These are phyloP conservation scores for Trifolium fragiferum DNA, from an alignment of 306 rosid genomes.

Conservation along the genomic window DNA sequence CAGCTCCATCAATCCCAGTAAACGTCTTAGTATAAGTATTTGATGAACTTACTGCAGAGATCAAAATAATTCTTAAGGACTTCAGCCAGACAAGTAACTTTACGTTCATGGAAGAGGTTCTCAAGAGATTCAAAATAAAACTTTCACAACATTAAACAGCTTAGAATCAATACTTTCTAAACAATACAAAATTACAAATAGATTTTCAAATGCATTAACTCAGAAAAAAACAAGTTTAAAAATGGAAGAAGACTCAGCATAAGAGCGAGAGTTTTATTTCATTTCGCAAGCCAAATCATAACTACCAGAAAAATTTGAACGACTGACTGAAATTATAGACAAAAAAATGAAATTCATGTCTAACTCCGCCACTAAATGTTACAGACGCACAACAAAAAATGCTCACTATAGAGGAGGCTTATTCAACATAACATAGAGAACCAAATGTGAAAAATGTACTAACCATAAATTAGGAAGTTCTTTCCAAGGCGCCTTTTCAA, in stretches of 20 bases:
- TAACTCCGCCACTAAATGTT: not conserved
- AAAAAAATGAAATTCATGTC: not conserved
- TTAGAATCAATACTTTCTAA: slow-evolving; percentile 27
- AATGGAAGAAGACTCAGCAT: slow-evolving; percentile 25
- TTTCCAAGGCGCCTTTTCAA: slow-evolving; percentile 77
- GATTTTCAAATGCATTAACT: slow-evolving; percentile 33
- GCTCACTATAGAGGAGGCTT: slow-evolving; percentile 3
- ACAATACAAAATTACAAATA: slow-evolving; percentile 23
- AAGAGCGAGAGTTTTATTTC: slow-evolving; percentile 5
- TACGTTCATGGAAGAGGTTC: slow-evolving; percentile 35
- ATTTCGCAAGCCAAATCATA: slow-evolving; percentile 34
- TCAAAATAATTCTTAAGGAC: slow-evolving; percentile 40
- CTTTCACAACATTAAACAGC: slow-evolving; percentile 27
- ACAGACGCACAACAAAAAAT: not conserved
- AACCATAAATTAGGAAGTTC: slow-evolving; percentile 82
- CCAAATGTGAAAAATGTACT: slow-evolving; percentile 32
- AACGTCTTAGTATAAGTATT: slow-evolving; percentile 85
- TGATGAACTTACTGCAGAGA: slow-evolving; percentile 85
- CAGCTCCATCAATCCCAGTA: slow-evolving; percentile 94
- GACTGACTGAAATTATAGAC: not conserved
- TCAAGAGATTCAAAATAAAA: slow-evolving; percentile 25
- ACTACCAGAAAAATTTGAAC: not conserved
- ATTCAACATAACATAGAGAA: slow-evolving; percentile 17
- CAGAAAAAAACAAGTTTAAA: not conserved
- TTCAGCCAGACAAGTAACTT: slow-evolving; percentile 30